phyloP scores from a whole-genome alignment of 352 stramenopile species.

The Aphanomyces stellatus region DNA sequence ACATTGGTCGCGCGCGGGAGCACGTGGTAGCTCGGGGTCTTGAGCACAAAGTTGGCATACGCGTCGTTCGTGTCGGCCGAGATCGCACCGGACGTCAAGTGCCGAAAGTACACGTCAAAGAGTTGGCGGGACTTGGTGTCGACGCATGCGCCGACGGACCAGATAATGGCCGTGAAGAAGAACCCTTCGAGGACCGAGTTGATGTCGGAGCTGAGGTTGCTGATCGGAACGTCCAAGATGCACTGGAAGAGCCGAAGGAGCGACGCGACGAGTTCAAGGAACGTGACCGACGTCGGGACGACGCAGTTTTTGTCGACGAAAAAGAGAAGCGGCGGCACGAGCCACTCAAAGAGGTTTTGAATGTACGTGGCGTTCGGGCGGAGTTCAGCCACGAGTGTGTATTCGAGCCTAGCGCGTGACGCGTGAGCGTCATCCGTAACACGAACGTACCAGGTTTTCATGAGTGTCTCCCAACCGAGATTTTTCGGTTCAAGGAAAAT shows the following conservation, averaged over 20 bases:
- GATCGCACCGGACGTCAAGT: conserved; percentile 46
- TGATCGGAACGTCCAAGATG: conserved; percentile 42
- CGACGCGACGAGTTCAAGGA: conserved; percentile 84
- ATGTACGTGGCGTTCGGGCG: conserved; percentile 35
- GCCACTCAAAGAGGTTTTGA: conserved; percentile 79
- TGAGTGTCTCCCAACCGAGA: conserved; percentile 82
- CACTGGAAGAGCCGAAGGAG: conserved; percentile 77
- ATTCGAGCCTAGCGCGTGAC: conserved; percentile 2
- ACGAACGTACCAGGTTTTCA: conserved; percentile 79
- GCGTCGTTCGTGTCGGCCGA: conserved; percentile 30
- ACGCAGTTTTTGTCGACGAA: conserved; percentile 88
- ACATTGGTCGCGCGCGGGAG: conserved; percentile 28
- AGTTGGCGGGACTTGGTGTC: conserved; percentile 68
- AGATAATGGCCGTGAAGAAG: conserved; percentile 82
- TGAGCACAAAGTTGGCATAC: conserved; percentile 73
- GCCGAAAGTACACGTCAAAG: conserved; percentile 80
- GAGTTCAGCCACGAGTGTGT: conserved; percentile 31
- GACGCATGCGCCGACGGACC: conserved; percentile 89
- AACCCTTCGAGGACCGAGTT: conserved; percentile 76
- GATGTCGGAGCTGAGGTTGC: conserved; percentile 55
- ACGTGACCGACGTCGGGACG: conserved; percentile 80
- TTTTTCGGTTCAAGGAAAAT: conserved; percentile 90
- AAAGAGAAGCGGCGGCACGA: conserved; percentile 85
- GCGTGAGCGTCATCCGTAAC: background rate
- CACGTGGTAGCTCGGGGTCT: conserved; percentile 67